phyloP scores from a whole-genome alignment of 192 early-diverging fungal species.

The Rhizophlyctis rosea region DNA sequence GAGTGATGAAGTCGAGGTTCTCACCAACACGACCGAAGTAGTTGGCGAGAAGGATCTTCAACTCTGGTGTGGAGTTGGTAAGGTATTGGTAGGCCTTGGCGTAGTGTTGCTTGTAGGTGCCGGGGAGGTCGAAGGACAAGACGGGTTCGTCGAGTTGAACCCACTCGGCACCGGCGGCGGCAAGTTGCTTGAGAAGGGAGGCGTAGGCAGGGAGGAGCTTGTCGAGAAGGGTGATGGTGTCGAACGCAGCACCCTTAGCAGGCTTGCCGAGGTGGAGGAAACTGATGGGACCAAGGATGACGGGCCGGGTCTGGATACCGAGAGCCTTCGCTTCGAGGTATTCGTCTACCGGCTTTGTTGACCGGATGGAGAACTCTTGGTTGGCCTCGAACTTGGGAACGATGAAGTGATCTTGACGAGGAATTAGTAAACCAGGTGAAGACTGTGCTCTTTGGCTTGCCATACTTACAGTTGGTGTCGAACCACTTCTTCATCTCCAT shows the following conservation, averaged over 20 bases:
- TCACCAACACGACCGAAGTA: conserved; percentile 87
- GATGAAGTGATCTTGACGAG: conserved; percentile 63
- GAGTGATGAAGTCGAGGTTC: conserved; percentile 66
- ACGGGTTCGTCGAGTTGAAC: conserved; percentile 85
- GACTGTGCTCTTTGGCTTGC: background rate
- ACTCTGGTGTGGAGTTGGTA: conserved; percentile 39
- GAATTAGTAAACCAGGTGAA: background rate
- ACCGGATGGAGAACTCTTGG: conserved; percentile 70
- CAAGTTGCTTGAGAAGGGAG: conserved; percentile 71
- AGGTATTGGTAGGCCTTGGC: conserved; percentile 63
- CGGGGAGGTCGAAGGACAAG: conserved; percentile 62
- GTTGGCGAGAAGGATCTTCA: conserved; percentile 81
- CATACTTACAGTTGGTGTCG: conserved; percentile 82
- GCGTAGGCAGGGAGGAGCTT: conserved; percentile 79
- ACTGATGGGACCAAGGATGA: conserved; percentile 87
- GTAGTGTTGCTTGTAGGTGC: conserved; percentile 51
- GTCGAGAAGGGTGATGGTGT: conserved; percentile 72
- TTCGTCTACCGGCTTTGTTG: conserved; percentile 75
- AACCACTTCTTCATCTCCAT: conserved; percentile 99
- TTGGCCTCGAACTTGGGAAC: conserved; percentile 81
- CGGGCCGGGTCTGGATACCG: conserved; percentile 89
- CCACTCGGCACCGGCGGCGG: conserved; percentile 73
- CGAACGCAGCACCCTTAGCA: conserved; percentile 65
- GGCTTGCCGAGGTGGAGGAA: conserved; percentile 85
- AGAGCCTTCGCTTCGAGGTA: conserved; percentile 88